Evolutionary conservation across 495 filamentous ascomycete species (phyloP).

Genomic region (Ascobolus immersus): DNA sequence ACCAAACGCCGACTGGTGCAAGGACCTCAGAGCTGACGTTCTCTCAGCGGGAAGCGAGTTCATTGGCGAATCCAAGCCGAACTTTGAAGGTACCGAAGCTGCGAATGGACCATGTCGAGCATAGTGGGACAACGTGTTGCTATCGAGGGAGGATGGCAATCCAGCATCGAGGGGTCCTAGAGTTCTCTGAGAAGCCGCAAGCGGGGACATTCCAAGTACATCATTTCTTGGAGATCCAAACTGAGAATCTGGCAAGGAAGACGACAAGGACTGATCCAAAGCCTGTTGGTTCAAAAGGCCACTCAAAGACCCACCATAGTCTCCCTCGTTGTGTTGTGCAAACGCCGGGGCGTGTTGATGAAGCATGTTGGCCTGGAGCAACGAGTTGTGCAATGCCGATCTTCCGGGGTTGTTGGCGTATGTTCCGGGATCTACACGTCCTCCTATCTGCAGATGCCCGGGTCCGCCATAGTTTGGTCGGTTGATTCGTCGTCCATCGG

Average conservation of each 20-base stretch:
- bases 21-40: conserved; percentile 46
- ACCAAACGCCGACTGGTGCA: conserved; percentile 72
- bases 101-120: conserved; percentile 78
- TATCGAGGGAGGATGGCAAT: conserved; percentile 86
- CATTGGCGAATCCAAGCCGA: conserved; percentile 73
- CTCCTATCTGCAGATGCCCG: conserved; percentile 20
- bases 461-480: conserved; percentile 21
- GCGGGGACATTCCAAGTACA: conserved; percentile 45
- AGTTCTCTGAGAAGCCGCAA: conserved; percentile 32
- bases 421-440: too few relatives aligned
- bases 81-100: conserved; percentile 76
- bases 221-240: conserved; percentile 81
- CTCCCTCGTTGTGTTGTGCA: conserved; percentile 10
- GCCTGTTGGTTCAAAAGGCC: too few relatives aligned
- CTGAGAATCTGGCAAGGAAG: conserved; percentile 46
- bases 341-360: conserved; percentile 17
- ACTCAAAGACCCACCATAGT: too few relatives aligned
- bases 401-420: conserved; percentile 26
- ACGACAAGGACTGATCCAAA: not conserved
- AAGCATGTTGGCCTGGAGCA: conserved; percentile 43
- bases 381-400: conserved; percentile 59
- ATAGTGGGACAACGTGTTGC: conserved; percentile 76
- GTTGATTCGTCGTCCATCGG: conserved; percentile 79
- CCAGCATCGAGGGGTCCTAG: conserved; percentile 47
- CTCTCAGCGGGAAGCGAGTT: conserved; percentile 38